Conservation (phyloP, 1,284 basidiomycete species). For the Vanrija sp. region DNA sequence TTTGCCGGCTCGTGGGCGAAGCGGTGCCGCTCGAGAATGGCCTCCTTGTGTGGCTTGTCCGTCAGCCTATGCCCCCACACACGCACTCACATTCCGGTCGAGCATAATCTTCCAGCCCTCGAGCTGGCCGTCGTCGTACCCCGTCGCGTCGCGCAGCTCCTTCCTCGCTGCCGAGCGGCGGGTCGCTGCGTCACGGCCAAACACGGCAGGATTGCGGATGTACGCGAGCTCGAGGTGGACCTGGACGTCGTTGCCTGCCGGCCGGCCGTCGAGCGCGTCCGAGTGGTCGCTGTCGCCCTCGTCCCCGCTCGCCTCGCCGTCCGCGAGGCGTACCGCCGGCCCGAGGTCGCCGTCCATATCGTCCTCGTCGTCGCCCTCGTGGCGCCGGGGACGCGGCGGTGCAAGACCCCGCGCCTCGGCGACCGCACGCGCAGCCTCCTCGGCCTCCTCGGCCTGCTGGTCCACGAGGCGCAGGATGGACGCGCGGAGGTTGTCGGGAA, state of each 20-base stretch:
- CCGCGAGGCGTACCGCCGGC: constrained; percentile 24
- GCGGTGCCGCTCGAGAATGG: constrained; percentile 42
- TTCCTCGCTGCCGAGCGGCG: constrained; percentile 62
- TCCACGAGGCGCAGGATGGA: constrained; percentile 72
- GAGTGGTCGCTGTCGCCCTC: constrained; percentile 2
- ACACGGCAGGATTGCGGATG: constrained; percentile 64
- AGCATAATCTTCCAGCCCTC: constrained; percentile 86
- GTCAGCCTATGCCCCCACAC: neutral
- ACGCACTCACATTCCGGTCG: constrained; percentile 66
- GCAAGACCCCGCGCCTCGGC: constrained; percentile 26
- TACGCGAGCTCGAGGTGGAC: constrained; percentile 71
- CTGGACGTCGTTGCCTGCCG: constrained; percentile 46
- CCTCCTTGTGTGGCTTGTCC: constrained; percentile 44
- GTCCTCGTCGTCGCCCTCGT: constrained; percentile 52
- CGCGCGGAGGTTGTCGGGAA: constrained; percentile 70
- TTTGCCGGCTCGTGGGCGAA: constrained; percentile 8
- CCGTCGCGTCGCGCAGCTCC: constrained; percentile 63
- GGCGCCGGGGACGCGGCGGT: constrained; percentile 18
- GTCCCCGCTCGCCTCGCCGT: constrained; percentile 22
- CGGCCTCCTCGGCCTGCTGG: constrained; percentile 62
- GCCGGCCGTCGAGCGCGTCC: neutral
- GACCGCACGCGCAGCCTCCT: constrained; percentile 56
- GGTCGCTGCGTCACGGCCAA: constrained; percentile 69
- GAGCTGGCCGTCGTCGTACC: constrained; percentile 67
- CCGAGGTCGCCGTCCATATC: constrained; percentile 12